Evolutionary conservation across 129 eudicot species (phyloP).

Genomic region (Logfia minima): DNA sequence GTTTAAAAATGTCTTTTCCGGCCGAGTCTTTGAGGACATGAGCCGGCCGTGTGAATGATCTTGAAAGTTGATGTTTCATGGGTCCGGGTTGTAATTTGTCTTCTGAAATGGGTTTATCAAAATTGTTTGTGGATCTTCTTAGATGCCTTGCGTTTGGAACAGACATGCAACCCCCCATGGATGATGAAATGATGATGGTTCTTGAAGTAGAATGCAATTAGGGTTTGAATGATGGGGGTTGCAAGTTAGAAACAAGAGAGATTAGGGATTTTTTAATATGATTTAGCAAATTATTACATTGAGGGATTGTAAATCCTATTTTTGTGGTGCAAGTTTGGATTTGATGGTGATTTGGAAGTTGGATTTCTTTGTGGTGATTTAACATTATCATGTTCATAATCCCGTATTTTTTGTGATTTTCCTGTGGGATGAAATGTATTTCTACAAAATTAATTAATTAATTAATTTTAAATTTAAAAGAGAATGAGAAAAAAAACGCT

Average conservation of each 20-base stretch:
- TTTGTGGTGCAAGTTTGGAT: conserved; percentile 24
- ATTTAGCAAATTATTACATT: conserved; percentile 11
- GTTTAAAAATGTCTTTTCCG: conserved; percentile 41
- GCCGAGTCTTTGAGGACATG: conserved; percentile 46
- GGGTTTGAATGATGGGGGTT: conserved; percentile 36
- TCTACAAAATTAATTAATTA: background rate
- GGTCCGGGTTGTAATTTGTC: conserved; percentile 6
- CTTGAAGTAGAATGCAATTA: conserved; percentile 12
- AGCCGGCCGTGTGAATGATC: conserved; percentile 28
- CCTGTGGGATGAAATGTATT: background rate
- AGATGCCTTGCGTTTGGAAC: conserved; percentile 35
- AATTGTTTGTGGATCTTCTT: conserved; percentile 24
- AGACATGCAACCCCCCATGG: conserved; percentile 80
- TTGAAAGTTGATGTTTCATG: conserved; percentile 8
- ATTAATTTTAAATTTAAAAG: too few relatives aligned
- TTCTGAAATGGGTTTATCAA: conserved; percentile 3
- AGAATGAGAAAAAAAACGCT: background rate
- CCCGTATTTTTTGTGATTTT: conserved; percentile 14
- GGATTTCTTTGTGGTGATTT: conserved; percentile 21
- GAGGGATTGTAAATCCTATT: conserved; percentile 19
- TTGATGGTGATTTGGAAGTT: conserved; percentile 23
- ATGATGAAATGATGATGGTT: conserved; percentile 1
- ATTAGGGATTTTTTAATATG: conserved; percentile 15
- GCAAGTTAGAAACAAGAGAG: conserved; percentile 29
- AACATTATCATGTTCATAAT: background rate